Evolutionary conservation across 345 rosid genomes (phyloP).

Genomic region (Hibiscus tridactylites): DNA sequence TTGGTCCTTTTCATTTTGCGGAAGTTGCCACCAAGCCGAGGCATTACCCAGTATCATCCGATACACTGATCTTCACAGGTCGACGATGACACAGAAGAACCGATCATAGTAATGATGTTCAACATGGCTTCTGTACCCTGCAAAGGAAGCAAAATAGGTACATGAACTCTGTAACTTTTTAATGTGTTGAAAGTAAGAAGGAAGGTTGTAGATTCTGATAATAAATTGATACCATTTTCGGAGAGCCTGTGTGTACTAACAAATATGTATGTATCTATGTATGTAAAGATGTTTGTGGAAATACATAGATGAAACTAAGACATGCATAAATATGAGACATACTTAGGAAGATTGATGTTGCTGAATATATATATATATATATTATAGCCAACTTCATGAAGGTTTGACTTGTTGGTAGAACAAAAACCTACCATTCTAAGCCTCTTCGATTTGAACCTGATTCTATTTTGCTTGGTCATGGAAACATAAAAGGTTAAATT

Average conservation of each 20-base stretch:
- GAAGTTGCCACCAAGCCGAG: constrained; percentile 92
- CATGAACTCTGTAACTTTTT: neutral
- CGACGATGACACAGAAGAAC: neutral
- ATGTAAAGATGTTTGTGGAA: neutral
- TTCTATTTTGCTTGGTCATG: too few species aligned
- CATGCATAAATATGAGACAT: neutral
- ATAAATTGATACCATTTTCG: neutral
- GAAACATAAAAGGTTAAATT: too few species aligned
- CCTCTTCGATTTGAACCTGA: too few species aligned
- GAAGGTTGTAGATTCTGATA: neutral
- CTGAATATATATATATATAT: neutral
- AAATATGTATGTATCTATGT: neutral
- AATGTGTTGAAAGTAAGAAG: neutral
- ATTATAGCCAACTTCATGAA: too few species aligned
- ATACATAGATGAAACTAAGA: neutral
- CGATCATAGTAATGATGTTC: neutral
- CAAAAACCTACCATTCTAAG: too few species aligned
- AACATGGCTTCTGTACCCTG: constrained; percentile 2
- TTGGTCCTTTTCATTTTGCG: constrained; percentile 84
- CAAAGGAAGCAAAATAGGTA: neutral
- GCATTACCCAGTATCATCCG: constrained; percentile 76
- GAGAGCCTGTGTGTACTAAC: neutral
- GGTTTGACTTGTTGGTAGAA: too few species aligned
- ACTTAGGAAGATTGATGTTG: neutral
- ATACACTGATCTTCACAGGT: constrained; percentile 39